Conservation (phyloP, 2,329 filamentous ascomycete genomes). For the Verticillium albo-atrum region DNA sequence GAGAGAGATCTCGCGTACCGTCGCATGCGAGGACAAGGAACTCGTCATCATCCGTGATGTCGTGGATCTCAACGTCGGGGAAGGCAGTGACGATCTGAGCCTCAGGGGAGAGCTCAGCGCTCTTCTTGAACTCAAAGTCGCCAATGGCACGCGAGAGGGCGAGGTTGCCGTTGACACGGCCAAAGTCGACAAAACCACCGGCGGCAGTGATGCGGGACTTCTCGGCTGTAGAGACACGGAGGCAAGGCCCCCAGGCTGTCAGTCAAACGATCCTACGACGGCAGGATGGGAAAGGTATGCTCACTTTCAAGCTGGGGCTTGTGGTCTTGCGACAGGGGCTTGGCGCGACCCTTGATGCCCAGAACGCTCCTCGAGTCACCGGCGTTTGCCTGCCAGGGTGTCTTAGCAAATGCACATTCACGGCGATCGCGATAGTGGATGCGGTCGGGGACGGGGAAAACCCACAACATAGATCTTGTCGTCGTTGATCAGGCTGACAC, state of each 20-base stretch:
- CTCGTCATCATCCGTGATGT: constrained; percentile 88
- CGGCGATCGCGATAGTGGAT: background rate
- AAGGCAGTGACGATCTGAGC: constrained; percentile 97
- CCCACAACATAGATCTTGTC: constrained; percentile 94
- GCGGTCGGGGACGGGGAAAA: constrained; percentile 22
- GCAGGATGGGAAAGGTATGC: constrained; percentile 11
- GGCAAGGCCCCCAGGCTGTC: background rate
- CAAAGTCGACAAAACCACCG: constrained; percentile 97
- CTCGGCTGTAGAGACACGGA: constrained; percentile 59
- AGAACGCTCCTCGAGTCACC: constrained; percentile 94
- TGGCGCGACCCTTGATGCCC: constrained; percentile 94
- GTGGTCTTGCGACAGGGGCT: constrained; percentile 98
- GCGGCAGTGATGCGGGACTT: constrained; percentile 94
- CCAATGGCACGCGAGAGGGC: constrained; percentile 95
- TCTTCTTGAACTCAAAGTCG: constrained; percentile 99
- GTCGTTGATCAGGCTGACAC: constrained; percentile 81
- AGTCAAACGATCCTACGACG: background rate
- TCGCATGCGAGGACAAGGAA: constrained; percentile 92
- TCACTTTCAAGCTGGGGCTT: constrained; percentile 97
- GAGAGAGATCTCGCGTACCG: constrained; percentile 50
- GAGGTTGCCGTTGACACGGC: constrained; percentile 95
- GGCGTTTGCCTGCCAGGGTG: constrained; percentile 73
- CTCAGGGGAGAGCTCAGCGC: constrained; percentile 92
- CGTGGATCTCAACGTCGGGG: constrained; percentile 89
- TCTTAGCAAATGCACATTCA: constrained; percentile 6